Evolutionary conservation across 2,329 filamentous ascomycete species (phyloP).

Genomic region (Lasiodiplodia sp.): DNA sequence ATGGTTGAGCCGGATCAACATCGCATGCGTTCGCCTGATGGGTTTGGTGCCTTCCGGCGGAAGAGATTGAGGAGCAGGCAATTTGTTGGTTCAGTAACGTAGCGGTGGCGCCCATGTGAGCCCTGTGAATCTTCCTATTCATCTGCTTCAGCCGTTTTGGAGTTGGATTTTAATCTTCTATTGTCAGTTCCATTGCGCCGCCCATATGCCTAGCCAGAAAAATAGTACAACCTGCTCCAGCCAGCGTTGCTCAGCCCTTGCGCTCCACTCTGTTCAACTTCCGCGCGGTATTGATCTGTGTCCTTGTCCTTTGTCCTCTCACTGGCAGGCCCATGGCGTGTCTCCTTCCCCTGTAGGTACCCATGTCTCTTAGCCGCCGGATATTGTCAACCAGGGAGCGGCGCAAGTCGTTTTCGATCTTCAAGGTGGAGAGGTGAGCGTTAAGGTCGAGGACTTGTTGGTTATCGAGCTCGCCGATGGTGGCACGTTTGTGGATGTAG

Average conservation of each 20-base stretch:
- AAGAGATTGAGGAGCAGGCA: neutral
- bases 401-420: slow-evolving; percentile 87
- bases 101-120: neutral
- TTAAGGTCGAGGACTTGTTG: slow-evolving; percentile 83
- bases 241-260: slow-evolving; percentile 43
- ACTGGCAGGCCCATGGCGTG: slow-evolving; percentile 95
- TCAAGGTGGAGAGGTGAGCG: slow-evolving; percentile 87
- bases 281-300: slow-evolving; percentile 69
- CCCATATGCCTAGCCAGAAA: slow-evolving; percentile 18
- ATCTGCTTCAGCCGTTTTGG: neutral
- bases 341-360: slow-evolving; percentile 83
- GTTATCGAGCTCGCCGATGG: slow-evolving; percentile 75
- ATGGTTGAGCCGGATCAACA: neutral
- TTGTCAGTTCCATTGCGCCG: slow-evolving; percentile 16
- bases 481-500: slow-evolving; percentile 84
- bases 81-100: neutral
- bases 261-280: slow-evolving; percentile 67
- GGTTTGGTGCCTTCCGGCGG: neutral
- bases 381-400: slow-evolving; percentile 86
- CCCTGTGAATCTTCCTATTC: neutral
- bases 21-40: neutral
- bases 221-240: neutral
- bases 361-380: slow-evolving; percentile 84
- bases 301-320: slow-evolving; percentile 86
- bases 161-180: neutral